Conservation (phyloP, 2,329 filamentous ascomycete species). For the Thelonectria olida region DNA sequence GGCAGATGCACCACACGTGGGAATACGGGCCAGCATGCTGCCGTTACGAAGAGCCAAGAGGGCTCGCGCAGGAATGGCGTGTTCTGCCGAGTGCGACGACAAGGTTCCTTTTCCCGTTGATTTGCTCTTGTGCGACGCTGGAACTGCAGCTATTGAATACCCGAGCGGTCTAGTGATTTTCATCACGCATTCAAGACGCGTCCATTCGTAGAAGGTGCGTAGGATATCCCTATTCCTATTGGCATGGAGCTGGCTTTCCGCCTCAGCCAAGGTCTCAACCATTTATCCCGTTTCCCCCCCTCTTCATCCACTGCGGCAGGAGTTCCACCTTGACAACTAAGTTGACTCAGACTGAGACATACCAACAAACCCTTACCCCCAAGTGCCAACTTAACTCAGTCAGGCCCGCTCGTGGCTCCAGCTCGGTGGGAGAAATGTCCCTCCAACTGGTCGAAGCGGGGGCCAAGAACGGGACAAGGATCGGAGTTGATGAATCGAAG, state of each 20-base stretch:
- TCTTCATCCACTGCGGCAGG: too few relatives aligned
- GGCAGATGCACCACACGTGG: constrained; percentile 3
- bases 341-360: background rate
- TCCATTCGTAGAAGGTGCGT: background rate
- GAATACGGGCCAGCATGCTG: background rate
- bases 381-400: too few relatives aligned
- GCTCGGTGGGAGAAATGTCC: too few relatives aligned
- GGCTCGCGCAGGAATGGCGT: constrained; percentile 1
- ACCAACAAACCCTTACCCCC: too few relatives aligned
- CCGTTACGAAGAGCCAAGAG: constrained; percentile 8
- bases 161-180: background rate
- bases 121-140: background rate
- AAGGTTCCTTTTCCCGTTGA: background rate
- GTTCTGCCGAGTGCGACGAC: background rate
- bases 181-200: background rate
- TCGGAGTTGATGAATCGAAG: background rate
- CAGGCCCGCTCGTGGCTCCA: too few relatives aligned
- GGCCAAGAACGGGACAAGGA: background rate
- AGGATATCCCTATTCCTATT: background rate
- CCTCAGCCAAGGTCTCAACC: background rate
- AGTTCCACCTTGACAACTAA: too few relatives aligned
- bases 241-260: background rate
- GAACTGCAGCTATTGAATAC: background rate
- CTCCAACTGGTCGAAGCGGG: background rate
- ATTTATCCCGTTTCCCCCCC: background rate